phyloP scores from a whole-genome alignment of 2,329 filamentous ascomycete species.

The Phialemoniopsis sp. region DNA sequence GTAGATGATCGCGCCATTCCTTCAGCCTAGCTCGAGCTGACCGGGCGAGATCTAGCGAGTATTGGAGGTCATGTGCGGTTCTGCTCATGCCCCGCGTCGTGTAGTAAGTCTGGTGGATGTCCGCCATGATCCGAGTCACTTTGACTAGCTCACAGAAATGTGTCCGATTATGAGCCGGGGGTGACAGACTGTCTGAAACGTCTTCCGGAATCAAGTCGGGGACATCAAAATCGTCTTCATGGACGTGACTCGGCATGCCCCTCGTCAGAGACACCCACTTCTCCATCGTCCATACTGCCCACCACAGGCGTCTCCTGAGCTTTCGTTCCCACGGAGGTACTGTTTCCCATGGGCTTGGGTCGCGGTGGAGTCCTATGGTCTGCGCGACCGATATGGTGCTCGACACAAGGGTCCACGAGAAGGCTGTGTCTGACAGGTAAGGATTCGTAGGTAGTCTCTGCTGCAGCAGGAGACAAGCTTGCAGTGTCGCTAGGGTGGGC shows the following conservation, averaged over 20 bases:
- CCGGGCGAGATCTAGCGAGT: conserved; percentile 20
- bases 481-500: conserved; percentile 22
- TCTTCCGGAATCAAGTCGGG: conserved; percentile 16
- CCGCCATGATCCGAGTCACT: conserved; percentile 22
- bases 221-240: conserved; percentile 21
- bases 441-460: conserved; percentile 24
- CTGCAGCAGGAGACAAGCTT: conserved; percentile 24
- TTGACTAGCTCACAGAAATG: conserved; percentile 21
- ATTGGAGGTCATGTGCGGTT: conserved; percentile 19
- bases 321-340: conserved; percentile 23
- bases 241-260: conserved; percentile 25
- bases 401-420: conserved; percentile 23
- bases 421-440: conserved; percentile 25
- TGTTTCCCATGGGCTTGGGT: conserved; percentile 21
- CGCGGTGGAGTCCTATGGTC: conserved; percentile 21
- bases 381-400: conserved; percentile 25
- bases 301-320: conserved; percentile 24
- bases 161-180: conserved; percentile 4
- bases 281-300: conserved; percentile 23
- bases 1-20: conserved; percentile 22
- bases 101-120: conserved; percentile 24
- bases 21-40: conserved; percentile 18
- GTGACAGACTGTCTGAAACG: conserved; percentile 13
- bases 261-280: conserved; percentile 26
- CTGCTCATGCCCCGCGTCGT: conserved; percentile 19